phyloP scores from a whole-genome alignment of 306 rosid species.

The Ormosia semicastrata region DNA sequence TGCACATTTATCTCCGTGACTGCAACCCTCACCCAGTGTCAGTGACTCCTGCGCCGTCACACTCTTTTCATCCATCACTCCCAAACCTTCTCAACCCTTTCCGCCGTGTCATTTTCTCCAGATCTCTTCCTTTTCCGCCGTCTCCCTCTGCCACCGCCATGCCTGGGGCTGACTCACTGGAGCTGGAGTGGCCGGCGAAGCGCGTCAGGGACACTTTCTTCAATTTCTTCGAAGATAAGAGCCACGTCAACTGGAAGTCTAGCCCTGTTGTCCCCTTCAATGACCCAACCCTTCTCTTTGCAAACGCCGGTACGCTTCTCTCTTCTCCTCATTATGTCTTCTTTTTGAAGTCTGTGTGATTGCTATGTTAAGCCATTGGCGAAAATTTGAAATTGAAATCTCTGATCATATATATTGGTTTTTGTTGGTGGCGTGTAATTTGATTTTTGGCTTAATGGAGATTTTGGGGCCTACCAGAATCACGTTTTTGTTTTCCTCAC shows the following conservation, averaged over 20 bases:
- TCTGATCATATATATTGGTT: neutral
- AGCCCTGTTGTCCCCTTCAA: conserved; percentile 94
- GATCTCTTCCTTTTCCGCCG: conserved; percentile 4
- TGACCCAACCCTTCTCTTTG: conserved; percentile 88
- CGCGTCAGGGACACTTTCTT: conserved; percentile 45
- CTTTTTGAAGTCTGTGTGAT: neutral
- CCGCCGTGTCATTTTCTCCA: neutral
- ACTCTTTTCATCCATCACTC: conserved; percentile 1
- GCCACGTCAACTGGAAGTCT: conserved; percentile 58
- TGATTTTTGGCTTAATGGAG: neutral
- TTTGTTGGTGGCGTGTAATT: neutral
- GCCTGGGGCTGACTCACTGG: conserved; percentile 19
- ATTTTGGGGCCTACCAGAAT: neutral
- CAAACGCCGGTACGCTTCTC: conserved; percentile 69
- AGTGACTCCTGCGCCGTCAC: neutral
- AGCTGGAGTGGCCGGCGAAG: conserved; percentile 42
- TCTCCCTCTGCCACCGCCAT: conserved; percentile 21
- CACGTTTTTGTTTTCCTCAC: neutral
- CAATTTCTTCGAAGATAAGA: conserved; percentile 55
- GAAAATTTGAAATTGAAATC: neutral
- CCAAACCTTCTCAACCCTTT: neutral
- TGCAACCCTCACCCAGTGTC: neutral
- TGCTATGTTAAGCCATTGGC: neutral
- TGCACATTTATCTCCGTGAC: neutral
- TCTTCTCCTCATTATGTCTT: neutral